Conservation (phyloP, 805 yeast species). For the Nakazawaea anatomiae region DNA sequence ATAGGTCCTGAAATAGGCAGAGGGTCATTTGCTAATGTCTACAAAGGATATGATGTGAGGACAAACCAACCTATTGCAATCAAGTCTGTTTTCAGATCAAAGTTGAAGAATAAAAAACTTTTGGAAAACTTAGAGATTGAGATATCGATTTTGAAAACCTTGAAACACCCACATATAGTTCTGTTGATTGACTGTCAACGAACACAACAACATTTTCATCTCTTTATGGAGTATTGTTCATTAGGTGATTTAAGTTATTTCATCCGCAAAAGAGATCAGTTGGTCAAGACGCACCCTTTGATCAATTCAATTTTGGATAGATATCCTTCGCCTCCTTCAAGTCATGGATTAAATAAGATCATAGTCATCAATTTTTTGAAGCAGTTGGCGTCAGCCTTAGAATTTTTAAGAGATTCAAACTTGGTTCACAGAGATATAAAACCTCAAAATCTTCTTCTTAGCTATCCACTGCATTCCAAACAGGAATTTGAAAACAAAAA, state of each 20-base stretch:
- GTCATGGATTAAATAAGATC: constrained; percentile 74
- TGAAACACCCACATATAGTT: constrained; percentile 92
- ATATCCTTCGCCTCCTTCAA: constrained; percentile 74
- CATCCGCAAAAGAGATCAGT: constrained; percentile 68
- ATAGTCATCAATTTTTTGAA: constrained; percentile 79
- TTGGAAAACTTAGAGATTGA: constrained; percentile 90
- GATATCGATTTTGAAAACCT: constrained; percentile 78
- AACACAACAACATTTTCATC: constrained; percentile 69
- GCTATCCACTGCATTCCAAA: constrained; percentile 72
- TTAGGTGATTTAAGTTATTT: constrained; percentile 90
- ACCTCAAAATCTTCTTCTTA: constrained; percentile 81
- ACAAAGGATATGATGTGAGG: constrained; percentile 63
- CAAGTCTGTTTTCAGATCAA: constrained; percentile 78
- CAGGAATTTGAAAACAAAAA: constrained; percentile 50
- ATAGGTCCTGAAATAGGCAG: constrained; percentile 87
- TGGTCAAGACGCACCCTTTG: constrained; percentile 70
- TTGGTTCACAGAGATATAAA: constrained; percentile 93
- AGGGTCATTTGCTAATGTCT: constrained; percentile 95
- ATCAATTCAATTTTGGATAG: constrained; percentile 69
- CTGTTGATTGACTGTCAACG: constrained; percentile 77
- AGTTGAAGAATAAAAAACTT: constrained; percentile 78
- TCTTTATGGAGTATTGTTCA: constrained; percentile 95
- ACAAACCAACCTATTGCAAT: constrained; percentile 71
- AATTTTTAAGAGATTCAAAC: constrained; percentile 75
- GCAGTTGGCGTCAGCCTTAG: constrained; percentile 79